Conservation (phyloP, 2,329 filamentous ascomycete genomes). For the Colletotrichum scovillei region DNA sequence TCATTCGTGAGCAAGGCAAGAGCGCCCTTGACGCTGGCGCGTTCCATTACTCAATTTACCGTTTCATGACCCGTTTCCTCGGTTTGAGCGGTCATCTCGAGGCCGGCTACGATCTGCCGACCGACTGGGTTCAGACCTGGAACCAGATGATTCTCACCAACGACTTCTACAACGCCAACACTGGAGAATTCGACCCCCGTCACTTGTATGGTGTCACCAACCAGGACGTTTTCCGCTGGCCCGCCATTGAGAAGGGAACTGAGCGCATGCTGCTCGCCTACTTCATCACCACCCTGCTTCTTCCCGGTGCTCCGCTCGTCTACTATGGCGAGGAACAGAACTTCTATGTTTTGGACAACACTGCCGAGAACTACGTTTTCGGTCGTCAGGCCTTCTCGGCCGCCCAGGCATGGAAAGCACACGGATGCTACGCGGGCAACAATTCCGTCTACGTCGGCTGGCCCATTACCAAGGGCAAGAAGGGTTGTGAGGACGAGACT, state of each 20-base stretch:
- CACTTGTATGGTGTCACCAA: slow-evolving; percentile 75
- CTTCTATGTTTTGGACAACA: slow-evolving; percentile 73
- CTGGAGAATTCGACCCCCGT: slow-evolving; percentile 70
- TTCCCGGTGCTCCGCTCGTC: slow-evolving; percentile 70
- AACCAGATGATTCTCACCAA: slow-evolving; percentile 67
- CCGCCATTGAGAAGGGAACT: slow-evolving; percentile 66
- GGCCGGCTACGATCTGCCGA: slow-evolving; percentile 45
- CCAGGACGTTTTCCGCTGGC: slow-evolving; percentile 75
- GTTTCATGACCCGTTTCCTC: slow-evolving; percentile 44
- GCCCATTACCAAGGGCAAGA: slow-evolving; percentile 63
- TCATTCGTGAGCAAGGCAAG: slow-evolving; percentile 67
- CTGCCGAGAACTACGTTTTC: slow-evolving; percentile 73
- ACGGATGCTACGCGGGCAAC: slow-evolving; percentile 71
- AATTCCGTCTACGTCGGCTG: slow-evolving; percentile 68
- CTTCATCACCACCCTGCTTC: slow-evolving; percentile 68
- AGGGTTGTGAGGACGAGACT: slow-evolving; percentile 67
- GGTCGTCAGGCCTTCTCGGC: slow-evolving; percentile 72
- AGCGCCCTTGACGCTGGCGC: slow-evolving; percentile 57
- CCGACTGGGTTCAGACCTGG: slow-evolving; percentile 62
- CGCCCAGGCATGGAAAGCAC: slow-evolving; percentile 71
- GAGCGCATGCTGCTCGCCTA: slow-evolving; percentile 67
- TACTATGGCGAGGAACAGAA: slow-evolving; percentile 76
- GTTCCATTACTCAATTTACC: slow-evolving; percentile 52
- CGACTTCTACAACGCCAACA: slow-evolving; percentile 70
- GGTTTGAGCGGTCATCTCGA: slow-evolving; percentile 46